phyloP scores from a whole-genome alignment of 116 monocot genomes.

The Dioscorea cayenensis region DNA sequence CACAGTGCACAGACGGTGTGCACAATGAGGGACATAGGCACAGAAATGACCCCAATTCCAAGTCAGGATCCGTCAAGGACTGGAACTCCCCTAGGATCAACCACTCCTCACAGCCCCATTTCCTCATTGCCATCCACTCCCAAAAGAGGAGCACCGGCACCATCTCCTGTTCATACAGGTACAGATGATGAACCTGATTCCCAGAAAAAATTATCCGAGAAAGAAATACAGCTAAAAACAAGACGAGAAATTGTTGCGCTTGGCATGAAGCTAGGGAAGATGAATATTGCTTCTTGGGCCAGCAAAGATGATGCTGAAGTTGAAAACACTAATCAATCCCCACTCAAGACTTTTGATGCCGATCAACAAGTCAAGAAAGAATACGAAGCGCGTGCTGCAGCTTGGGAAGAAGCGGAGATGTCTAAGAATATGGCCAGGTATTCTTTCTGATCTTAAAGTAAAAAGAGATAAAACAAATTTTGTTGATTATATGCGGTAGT shows the following conservation, averaged over 20 bases:
- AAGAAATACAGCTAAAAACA: conserved; percentile 62
- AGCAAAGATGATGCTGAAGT: conserved; percentile 32
- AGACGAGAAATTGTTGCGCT: conserved; percentile 76
- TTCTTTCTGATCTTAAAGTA: not conserved
- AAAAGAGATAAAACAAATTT: too few relatives aligned
- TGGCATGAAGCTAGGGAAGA: conserved; percentile 78
- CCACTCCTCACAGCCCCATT: conserved; percentile 56
- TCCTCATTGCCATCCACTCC: conserved; percentile 60
- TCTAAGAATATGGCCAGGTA: conserved; percentile 69
- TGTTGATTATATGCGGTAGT: too few relatives aligned
- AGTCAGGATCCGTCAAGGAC: conserved; percentile 88
- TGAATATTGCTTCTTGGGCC: conserved; percentile 90
- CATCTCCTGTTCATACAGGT: conserved; percentile 16
- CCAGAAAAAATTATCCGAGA: conserved; percentile 36
- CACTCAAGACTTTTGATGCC: conserved; percentile 11
- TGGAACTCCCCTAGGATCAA: conserved; percentile 58
- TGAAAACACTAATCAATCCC: not conserved
- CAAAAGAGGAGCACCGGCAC: conserved; percentile 18
- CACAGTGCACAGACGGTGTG: conserved; percentile 41
- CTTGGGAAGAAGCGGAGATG: conserved; percentile 86
- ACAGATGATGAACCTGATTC: conserved; percentile 11
- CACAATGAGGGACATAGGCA: conserved; percentile 78
- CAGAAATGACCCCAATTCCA: conserved; percentile 89
- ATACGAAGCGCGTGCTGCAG: conserved; percentile 52
- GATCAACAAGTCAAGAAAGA: conserved; percentile 24